Evolutionary conservation across 352 stramenopile genomes (phyloP).

Genomic region (Globisporangium takayamanum): DNA sequence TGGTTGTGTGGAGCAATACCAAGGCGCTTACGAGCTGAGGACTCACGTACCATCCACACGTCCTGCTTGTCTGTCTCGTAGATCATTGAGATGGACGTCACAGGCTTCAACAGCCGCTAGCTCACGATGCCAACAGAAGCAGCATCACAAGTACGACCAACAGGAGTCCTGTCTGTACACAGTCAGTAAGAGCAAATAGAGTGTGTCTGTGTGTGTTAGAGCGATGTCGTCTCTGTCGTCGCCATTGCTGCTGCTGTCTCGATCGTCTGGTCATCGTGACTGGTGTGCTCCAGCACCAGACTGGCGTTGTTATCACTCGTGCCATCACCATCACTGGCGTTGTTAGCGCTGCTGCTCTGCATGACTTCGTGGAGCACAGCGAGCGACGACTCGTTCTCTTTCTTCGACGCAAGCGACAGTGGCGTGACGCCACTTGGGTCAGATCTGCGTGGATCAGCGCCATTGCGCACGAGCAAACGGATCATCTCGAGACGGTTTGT

Average conservation of each 20-base stretch:
- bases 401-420: conserved; percentile 56
- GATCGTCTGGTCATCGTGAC: too few species aligned
- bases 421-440: conserved; percentile 50
- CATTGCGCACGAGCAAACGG: conserved; percentile 50
- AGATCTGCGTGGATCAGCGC: conserved; percentile 35
- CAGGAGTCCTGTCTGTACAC: background rate
- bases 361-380: conserved; percentile 55
- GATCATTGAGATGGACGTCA: conserved; percentile 71
- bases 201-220: too few species aligned
- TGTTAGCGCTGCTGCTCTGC: conserved; percentile 3
- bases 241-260: too few species aligned
- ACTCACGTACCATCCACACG: background rate
- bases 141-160: background rate
- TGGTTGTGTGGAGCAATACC: background rate
- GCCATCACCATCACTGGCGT: conserved; percentile 2
- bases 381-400: conserved; percentile 57
- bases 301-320: conserved; percentile 13
- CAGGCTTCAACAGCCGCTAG: conserved; percentile 68
- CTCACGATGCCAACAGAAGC: too few species aligned
- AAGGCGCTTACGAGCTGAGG: background rate
- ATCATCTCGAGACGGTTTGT: conserved; percentile 67
- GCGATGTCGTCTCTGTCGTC: too few species aligned
- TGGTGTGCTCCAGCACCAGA: background rate
- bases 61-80: conserved; percentile 9
- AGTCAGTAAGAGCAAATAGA: too few species aligned